Evolutionary conservation across 78 protist genomes (phyloP).

Genomic region (Emiliania huxleyi): DNA sequence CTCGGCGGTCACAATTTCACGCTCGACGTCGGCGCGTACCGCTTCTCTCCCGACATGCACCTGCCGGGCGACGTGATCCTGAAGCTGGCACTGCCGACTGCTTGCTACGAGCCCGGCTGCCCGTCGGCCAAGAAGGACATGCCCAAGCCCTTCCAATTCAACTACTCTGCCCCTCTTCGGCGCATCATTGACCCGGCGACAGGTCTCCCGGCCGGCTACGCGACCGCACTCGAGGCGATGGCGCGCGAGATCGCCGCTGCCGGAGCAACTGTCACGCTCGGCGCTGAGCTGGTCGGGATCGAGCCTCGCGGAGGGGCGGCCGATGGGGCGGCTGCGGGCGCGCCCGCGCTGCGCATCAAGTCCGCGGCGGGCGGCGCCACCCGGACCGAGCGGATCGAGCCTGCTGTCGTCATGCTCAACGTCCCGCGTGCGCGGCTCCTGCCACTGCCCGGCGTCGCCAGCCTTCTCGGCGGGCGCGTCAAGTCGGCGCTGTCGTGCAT

Average conservation of each 20-base stretch:
- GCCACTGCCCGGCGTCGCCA: background rate
- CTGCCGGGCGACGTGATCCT: background rate
- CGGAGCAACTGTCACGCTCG: background rate
- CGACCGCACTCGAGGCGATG: background rate
- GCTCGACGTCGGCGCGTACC: slow-evolving; percentile 10
- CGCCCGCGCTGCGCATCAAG: no score
- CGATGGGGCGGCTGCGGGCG: no score
- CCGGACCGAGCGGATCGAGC: background rate
- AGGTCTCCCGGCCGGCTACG: background rate
- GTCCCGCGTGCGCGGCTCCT: background rate
- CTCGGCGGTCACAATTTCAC: background rate
- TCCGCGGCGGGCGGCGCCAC: no score
- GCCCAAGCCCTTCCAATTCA: background rate
- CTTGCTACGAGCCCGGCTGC: background rate
- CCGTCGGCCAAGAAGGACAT: background rate
- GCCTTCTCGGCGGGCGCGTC: background rate
- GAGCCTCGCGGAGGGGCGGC: no score
- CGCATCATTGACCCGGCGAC: background rate
- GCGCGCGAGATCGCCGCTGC: background rate
- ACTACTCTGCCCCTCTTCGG: background rate
- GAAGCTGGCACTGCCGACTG: background rate
- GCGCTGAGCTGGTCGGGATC: background rate
- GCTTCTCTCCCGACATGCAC: background rate
- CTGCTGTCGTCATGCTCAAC: background rate
- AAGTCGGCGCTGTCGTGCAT: background rate